Evolutionary conservation across 2,329 filamentous ascomycete genomes (phyloP).

Genomic region (Epicoccum nigrum): DNA sequence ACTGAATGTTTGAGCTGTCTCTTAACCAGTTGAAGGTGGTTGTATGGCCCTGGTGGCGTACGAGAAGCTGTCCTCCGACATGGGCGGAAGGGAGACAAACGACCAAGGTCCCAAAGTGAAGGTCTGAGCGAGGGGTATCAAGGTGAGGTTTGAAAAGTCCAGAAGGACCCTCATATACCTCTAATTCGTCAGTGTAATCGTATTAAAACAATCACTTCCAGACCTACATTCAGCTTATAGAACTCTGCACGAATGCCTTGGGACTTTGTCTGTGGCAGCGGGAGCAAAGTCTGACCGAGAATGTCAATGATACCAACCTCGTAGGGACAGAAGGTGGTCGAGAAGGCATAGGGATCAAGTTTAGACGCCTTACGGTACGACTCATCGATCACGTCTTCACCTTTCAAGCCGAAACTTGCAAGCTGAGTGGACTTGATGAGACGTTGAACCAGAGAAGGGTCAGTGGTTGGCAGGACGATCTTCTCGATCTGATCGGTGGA

Average conservation of each 20-base stretch:
- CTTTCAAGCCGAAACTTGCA: conserved; percentile 57
- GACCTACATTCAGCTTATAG: neutral
- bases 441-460: neutral
- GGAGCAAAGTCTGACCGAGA: conserved; percentile 56
- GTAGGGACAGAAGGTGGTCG: conserved; percentile 59
- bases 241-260: neutral
- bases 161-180: conserved; percentile 60
- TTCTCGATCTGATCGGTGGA: neutral
- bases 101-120: conserved; percentile 62
- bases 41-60: conserved; percentile 50
- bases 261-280: conserved; percentile 8
- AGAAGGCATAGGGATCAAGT: conserved; percentile 57
- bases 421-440: conserved; percentile 42
- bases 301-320: conserved; percentile 59
- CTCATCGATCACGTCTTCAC: conserved; percentile 58
- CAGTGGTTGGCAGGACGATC: neutral
- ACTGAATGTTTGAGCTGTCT: conserved; percentile 37
- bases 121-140: conserved; percentile 58
- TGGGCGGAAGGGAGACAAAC: conserved; percentile 55
- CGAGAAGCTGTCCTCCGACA: conserved; percentile 52
- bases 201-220: too few species aligned
- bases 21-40: conserved; percentile 53
- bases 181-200: neutral
- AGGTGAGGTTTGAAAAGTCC: conserved; percentile 60
- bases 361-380: conserved; percentile 60